phyloP scores from a whole-genome alignment of 148 eudicot species.

The Persicaria maculosa region DNA sequence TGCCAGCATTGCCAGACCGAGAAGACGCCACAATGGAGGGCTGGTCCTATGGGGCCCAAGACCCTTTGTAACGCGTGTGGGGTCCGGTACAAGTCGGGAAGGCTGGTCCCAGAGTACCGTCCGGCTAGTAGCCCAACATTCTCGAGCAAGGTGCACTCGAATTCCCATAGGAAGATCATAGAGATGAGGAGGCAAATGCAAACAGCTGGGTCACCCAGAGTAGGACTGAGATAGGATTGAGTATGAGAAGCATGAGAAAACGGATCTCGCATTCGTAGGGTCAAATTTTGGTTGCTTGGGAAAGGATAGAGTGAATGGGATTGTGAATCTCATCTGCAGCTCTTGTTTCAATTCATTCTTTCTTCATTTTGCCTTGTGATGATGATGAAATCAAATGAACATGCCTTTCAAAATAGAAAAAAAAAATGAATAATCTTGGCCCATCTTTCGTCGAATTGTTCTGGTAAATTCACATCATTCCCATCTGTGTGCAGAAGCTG shows the following conservation, averaged over 20 bases:
- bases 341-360: not conserved
- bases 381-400: not conserved
- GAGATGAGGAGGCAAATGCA: constrained; percentile 35
- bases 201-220: not conserved
- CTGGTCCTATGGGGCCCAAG: constrained; percentile 34
- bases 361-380: not conserved
- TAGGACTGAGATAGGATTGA: not conserved
- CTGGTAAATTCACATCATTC: too few species aligned
- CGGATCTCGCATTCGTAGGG: not conserved
- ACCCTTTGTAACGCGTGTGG: constrained; percentile 46
- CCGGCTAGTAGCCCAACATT: constrained; percentile 44
- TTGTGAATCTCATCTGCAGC: not conserved
- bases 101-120: constrained; percentile 38
- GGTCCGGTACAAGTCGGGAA: constrained; percentile 38
- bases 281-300: not conserved
- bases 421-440: not conserved
- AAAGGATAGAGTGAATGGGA: not conserved
- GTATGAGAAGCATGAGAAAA: not conserved
- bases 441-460: not conserved
- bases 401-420: not conserved
- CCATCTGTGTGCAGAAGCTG: too few species aligned
- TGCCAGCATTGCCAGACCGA: constrained; percentile 35
- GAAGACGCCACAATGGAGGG: constrained; percentile 43
- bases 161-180: constrained; percentile 43
- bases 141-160: constrained; percentile 32